Conservation (phyloP, 306 rosid genomes). For the Pterocarpus santalinus region DNA sequence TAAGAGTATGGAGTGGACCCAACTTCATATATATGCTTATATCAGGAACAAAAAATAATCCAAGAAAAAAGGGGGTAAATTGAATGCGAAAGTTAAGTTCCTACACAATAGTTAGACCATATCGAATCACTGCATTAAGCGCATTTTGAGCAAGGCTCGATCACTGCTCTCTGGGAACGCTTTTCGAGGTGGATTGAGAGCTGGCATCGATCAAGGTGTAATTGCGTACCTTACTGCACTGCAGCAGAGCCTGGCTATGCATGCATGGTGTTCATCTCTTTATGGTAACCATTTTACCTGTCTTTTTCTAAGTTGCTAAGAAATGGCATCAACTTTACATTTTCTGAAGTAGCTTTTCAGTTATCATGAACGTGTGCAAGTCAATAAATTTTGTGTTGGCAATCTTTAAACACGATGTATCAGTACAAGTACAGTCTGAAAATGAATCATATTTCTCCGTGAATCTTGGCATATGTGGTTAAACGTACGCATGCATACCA, state of each 20-base stretch:
- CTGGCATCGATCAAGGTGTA: constrained; percentile 40
- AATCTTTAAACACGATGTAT: background rate
- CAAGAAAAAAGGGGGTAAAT: background rate
- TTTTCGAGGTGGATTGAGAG: constrained; percentile 59
- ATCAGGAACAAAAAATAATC: constrained; percentile 3
- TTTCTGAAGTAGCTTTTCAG: constrained; percentile 36
- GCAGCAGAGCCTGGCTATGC: background rate
- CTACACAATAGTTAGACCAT: no score
- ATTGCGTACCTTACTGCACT: background rate
- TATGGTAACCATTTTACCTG: background rate
- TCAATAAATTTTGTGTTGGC: constrained; percentile 7
- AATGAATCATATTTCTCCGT: background rate
- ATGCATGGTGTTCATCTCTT: background rate
- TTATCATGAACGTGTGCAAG: constrained; percentile 43
- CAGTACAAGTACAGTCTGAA: background rate
- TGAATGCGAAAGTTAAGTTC: background rate
- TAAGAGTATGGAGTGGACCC: constrained; percentile 52
- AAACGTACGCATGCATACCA: background rate
- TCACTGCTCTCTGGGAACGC: constrained; percentile 44
- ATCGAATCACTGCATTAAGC: no score
- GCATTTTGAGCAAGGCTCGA: constrained; percentile 12
- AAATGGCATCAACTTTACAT: constrained; percentile 42
- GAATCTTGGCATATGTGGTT: background rate
- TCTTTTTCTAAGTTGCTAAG: constrained; percentile 27
- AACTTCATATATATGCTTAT: background rate